These are phyloP conservation scores for Hypocrella siamensis DNA, from an alignment of 2,329 filamentous ascomycete genomes.

Conservation along the genomic window DNA sequence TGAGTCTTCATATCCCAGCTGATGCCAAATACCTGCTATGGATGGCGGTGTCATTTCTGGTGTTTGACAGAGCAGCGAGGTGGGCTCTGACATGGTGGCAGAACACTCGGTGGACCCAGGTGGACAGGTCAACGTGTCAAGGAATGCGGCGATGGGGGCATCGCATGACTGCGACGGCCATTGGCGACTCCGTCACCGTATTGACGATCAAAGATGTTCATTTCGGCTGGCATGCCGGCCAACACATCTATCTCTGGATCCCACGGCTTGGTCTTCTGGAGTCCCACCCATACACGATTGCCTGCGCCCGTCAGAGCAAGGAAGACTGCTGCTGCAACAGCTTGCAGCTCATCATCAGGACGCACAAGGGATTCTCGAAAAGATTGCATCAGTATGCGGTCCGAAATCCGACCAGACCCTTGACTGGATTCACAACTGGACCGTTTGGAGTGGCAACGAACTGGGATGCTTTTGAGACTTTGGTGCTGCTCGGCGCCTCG, in stretches of 20 bases:
- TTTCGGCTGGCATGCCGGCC: constrained; percentile 42
- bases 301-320: constrained; percentile 33
- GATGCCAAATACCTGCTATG: constrained; percentile 47
- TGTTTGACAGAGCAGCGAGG: constrained; percentile 44
- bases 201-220: constrained; percentile 44
- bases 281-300: constrained; percentile 46
- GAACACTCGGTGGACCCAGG: constrained; percentile 31
- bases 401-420: constrained; percentile 15
- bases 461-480: constrained; percentile 43
- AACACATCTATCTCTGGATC: constrained; percentile 46
- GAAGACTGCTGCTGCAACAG: constrained; percentile 41
- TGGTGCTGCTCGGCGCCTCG: constrained; percentile 44
- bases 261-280: constrained; percentile 37
- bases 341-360: constrained; percentile 40
- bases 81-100: constrained; percentile 31
- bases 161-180: constrained; percentile 28
- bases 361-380: constrained; percentile 40
- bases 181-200: constrained; percentile 37
- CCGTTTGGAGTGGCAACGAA: constrained; percentile 39
- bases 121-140: constrained; percentile 25
- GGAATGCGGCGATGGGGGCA: constrained; percentile 36
- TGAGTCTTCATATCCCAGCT: constrained; percentile 46
- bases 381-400: constrained; percentile 31
- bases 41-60: constrained; percentile 47
- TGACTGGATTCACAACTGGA: constrained; percentile 31